Percentiles rank a stretch among this genome's conserved stretches.
phyloP scores from a whole-genome alignment of 768 basidiomycete genomes.

The Hygrophorus russula region DNA sequence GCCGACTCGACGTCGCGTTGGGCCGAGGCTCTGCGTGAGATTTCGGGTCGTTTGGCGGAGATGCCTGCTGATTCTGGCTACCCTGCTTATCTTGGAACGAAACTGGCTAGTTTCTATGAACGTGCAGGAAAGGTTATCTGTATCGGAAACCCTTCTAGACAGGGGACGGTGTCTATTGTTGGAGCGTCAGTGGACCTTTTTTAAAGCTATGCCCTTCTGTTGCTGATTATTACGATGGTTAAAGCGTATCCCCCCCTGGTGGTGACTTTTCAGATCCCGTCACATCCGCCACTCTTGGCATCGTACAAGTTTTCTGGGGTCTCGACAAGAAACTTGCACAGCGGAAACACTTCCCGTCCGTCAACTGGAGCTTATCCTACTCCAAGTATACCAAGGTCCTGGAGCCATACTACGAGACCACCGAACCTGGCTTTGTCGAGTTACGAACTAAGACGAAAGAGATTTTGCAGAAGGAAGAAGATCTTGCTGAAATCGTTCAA shows the following conservation, averaged over 20 bases:
- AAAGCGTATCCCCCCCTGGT: conserved; percentile 93
- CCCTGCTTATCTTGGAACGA: conserved; percentile 92
- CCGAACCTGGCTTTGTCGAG: conserved; percentile 91
- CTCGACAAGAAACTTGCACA: conserved; percentile 99
- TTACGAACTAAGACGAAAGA: conserved; percentile 89
- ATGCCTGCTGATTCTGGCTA: conserved; percentile 99
- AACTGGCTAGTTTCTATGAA: conserved; percentile 97
- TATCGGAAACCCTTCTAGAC: conserved; percentile 76
- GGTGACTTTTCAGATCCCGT: conserved; percentile 99
- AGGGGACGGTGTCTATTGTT: conserved; percentile 96
- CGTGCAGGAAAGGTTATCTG: conserved; percentile 94
- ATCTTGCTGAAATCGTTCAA: conserved; percentile 97
- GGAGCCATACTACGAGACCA: conserved; percentile 84
- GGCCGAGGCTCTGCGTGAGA: conserved; percentile 99
- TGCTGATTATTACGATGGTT: conserved; percentile 9
- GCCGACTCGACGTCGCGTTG: conserved; percentile 98
- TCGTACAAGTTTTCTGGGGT: conserved; percentile 99
- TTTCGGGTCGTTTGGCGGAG: conserved; percentile 96
- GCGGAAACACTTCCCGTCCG: conserved; percentile 99
- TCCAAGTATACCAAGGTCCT: conserved; percentile 96
- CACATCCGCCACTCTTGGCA: conserved; percentile 92
- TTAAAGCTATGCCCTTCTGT: background rate
- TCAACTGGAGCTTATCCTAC: conserved; percentile 99
- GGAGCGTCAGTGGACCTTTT: conserved; percentile 68
- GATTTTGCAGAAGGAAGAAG: conserved; percentile 97